Evolutionary conservation across 2,329 filamentous ascomycete species (phyloP), one percentile per base, ranked within the genome.

Genomic region (Aspergillus neoniger): DNA sequence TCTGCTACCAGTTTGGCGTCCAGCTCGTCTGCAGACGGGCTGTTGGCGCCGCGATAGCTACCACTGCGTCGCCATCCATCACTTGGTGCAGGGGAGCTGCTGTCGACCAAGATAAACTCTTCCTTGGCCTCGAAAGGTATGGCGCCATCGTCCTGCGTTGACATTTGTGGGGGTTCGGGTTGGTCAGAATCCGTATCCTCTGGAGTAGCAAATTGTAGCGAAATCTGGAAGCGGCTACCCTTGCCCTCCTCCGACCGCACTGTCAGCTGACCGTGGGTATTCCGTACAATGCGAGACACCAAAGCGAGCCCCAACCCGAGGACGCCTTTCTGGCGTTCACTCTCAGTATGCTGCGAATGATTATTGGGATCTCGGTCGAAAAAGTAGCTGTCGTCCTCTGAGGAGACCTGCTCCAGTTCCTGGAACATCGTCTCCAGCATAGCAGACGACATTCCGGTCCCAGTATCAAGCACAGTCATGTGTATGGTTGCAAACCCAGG

Each of bases 231-330:
- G 55, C 90, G 84, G 17, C 92, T 93, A 0, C 93, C 92, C 67
- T 89, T 90, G 2, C 90, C 90, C 71, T 90, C 85, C 69, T 95
- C 91, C 0, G 92, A 96, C 69, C 92, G 94, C 1, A 96, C 78
- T 1, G 91, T 86, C 30, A 96, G 76, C 69, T 96, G 92, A 0
- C 92, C 93, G 60, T 94, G 89, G 91, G 96, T 95, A 70, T 92
- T 96, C n/a, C 88, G 86, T 32, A 96, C 83, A 38, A 92, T 91
- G 39, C 92, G 86, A 15, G 91, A 90, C n/a, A 96, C 92, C 12
- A 96, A 83, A 0, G 92, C 92, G n/a, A 96, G 82, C 0, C 92
- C 93, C 9, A 96, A 83, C 0, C 93, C 93, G 1, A 96, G 76
- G 0, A 87, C 87, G 9, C 79, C 77, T 55, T 79, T 79, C 14